These are phyloP conservation scores for Ambrosiella xylebori DNA, from an alignment of 2,329 filamentous ascomycete genomes.

Conservation along the genomic window DNA sequence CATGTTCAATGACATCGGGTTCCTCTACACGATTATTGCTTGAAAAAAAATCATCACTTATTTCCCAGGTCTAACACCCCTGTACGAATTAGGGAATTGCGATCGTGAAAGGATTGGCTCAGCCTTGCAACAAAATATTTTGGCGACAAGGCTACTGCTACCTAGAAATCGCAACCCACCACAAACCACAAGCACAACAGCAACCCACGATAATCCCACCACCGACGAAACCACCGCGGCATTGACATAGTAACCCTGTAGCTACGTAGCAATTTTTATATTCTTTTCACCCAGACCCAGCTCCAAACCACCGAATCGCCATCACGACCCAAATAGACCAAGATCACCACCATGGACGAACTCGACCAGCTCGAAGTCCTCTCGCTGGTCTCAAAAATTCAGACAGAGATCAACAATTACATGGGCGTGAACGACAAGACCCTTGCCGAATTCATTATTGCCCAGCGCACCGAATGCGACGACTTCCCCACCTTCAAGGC, in stretches of 20 bases:
- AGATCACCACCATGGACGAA: conserved; percentile 53
- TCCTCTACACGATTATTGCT: no score
- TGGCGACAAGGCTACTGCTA: background rate
- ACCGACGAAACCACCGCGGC: no score
- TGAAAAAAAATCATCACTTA: no score
- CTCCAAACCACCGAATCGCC: background rate
- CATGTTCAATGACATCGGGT: no score
- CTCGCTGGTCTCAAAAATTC: conserved; percentile 86
- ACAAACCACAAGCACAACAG: no score
- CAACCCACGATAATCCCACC: no score
- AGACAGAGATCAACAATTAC: conserved; percentile 87
- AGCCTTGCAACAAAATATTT: background rate
- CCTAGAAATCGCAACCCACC: background rate
- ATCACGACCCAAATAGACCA: background rate
- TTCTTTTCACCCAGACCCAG: background rate
- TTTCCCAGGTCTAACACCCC: background rate
- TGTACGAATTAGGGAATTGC: background rate
- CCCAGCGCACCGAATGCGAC: conserved; percentile 62
- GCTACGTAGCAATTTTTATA: background rate
- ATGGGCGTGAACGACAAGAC: conserved; percentile 85
- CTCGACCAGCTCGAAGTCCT: conserved; percentile 80
- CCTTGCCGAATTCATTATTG: conserved; percentile 89
- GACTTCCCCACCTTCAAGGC: conserved; percentile 57
- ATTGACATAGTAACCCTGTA: no score
- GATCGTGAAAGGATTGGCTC: background rate